Evolutionary conservation across 768 basidiomycete genomes (phyloP).

Genomic region (Lactarius indigo): DNA sequence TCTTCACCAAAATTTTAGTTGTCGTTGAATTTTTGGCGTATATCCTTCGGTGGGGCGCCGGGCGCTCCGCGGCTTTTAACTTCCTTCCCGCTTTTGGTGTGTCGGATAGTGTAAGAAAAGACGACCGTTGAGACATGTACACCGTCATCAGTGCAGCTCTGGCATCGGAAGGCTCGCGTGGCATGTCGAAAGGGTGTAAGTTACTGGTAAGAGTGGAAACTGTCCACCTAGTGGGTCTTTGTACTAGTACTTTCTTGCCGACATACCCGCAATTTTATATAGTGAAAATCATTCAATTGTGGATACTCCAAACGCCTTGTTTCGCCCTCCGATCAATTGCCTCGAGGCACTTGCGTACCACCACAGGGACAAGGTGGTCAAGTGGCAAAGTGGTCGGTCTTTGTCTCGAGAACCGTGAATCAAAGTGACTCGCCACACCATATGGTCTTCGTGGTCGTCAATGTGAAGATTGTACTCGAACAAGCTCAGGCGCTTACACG

Average conservation of each 20-base stretch:
- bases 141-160: conserved; percentile 33
- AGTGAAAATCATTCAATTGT: conserved; percentile 12
- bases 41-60: background rate
- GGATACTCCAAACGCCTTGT: conserved; percentile 8
- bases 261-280: conserved; percentile 13
- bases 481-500: background rate
- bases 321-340: conserved; percentile 17
- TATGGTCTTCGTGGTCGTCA: background rate
- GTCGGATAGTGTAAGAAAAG: background rate
- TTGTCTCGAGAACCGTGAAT: conserved; percentile 2
- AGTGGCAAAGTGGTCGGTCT: conserved; percentile 12
- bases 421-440: background rate
- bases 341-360: conserved; percentile 19
- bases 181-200: conserved; percentile 23
- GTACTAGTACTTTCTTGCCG: conserved; percentile 1
- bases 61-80: conserved; percentile 21
- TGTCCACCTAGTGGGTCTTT: background rate
- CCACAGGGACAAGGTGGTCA: conserved; percentile 19
- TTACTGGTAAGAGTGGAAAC: background rate
- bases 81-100: conserved; percentile 4
- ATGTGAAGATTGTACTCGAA: background rate
- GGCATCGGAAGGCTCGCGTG: conserved; percentile 35
- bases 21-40: conserved; percentile 11
- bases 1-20: conserved; percentile 8
- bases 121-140: conserved; percentile 30